Evolutionary conservation across 2,329 filamentous ascomycete genomes (phyloP).

Genomic region (Daldinia sp.): DNA sequence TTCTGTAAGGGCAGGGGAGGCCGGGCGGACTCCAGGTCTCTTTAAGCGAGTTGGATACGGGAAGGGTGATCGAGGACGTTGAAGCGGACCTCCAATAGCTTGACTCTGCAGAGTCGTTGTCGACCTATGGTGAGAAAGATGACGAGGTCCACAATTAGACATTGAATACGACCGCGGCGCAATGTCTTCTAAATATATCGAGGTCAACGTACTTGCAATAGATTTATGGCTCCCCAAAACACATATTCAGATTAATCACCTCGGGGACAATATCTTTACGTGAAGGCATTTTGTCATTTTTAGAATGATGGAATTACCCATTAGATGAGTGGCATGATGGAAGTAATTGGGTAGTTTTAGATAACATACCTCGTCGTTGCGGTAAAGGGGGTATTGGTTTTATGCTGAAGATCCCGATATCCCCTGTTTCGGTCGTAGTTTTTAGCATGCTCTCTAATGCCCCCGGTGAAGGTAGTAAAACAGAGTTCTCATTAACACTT

Average conservation of each 20-base stretch:
- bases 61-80: slow-evolving; percentile 66
- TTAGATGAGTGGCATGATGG: slow-evolving; percentile 45
- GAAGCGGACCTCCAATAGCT: slow-evolving; percentile 52
- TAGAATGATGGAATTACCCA: slow-evolving; percentile 47
- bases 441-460: slow-evolving; percentile 71
- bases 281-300: slow-evolving; percentile 57
- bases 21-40: slow-evolving; percentile 59
- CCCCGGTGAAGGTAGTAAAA: slow-evolving; percentile 58
- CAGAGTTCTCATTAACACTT: slow-evolving; percentile 54
- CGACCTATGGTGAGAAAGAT: slow-evolving; percentile 58
- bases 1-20: slow-evolving; percentile 59
- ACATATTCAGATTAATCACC: slow-evolving; percentile 64
- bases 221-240: slow-evolving; percentile 59
- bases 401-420: slow-evolving; percentile 69
- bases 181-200: slow-evolving; percentile 51
- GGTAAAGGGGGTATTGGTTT: slow-evolving; percentile 51
- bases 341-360: slow-evolving; percentile 43
- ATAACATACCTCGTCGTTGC: slow-evolving; percentile 42
- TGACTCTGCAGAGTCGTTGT: slow-evolving; percentile 59
- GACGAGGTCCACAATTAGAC: slow-evolving; percentile 59
- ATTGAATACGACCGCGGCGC: slow-evolving; percentile 63
- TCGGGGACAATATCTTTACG: slow-evolving; percentile 63
- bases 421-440: slow-evolving; percentile 71
- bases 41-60: slow-evolving; percentile 66
- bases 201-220: slow-evolving; percentile 53